Evolutionary conservation across 768 basidiomycete genomes (phyloP), one percentile per base, ranked within the genome.

Genomic region (Suillus subaureus): DNA sequence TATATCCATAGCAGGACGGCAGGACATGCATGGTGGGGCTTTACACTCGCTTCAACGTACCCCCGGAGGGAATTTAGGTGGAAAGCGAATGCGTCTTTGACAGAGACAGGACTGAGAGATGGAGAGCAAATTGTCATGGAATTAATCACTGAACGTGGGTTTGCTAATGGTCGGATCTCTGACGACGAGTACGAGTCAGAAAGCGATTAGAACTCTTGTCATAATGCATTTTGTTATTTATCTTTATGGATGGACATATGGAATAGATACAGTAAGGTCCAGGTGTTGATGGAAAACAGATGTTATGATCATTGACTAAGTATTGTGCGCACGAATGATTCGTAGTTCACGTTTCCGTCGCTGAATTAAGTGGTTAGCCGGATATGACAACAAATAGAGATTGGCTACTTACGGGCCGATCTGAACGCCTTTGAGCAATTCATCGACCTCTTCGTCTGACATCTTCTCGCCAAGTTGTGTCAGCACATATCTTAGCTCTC

Each of bases 401-500:
- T 28, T 21, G 6, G 28, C 21, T 42, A 11, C 89, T 82, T 73
- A 94, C 91, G 87, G 82, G 78, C 92, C 92, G 64, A 97, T 88
- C 79, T 96, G 94, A 40, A 96, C 94, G 33, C 96, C 96, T 79
- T 98, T 98, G 71, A 99, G 83, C 71, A 99, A 83, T 79, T 99
- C 97, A 74, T 99, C 97, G 23, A 98, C 97, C 81, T 99, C 97
- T 69, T 96, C 94, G 74, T 99, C 96, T 8, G 89, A 77, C 94
- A 99, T 96, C 84, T 98, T 98, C 85, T 99, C 97, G 15, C 97
- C 97, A 0, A 99, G 86, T 72, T 96, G 96, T 7, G 97, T 99
- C 35, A 97, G 84, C 33, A 96, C 94, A 75, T 97, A 96, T 77
- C 84, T 79, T 63, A 88, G 78, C 70, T 88, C 87, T 51, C 87